Conservation (phyloP, 1,284 basidiomycete species). For the Chalciporus sp. region DNA sequence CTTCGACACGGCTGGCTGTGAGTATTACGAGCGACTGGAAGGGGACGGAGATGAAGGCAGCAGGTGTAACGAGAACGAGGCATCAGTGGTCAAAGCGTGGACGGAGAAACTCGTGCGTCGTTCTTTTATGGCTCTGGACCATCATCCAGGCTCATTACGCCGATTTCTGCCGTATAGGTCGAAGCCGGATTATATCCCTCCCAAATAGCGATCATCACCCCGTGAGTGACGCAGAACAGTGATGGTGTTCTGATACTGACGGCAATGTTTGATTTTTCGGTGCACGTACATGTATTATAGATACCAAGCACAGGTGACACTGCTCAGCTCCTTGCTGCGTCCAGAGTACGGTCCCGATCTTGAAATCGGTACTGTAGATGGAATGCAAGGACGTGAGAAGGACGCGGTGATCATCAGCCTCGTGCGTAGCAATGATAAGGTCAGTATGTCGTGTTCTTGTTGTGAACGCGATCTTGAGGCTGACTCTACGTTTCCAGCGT, state of each 20-base stretch:
- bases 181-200: constrained; percentile 65
- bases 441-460: constrained; percentile 23
- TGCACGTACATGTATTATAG: constrained; percentile 32
- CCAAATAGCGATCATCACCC: constrained; percentile 91
- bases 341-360: constrained; percentile 68
- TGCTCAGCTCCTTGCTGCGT: constrained; percentile 74
- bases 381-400: constrained; percentile 92
- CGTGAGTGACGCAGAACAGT: constrained; percentile 45
- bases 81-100: constrained; percentile 81
- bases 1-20: constrained; percentile 92
- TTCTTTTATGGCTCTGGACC: not conserved
- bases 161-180: constrained; percentile 49
- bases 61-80: constrained; percentile 93
- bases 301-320: constrained; percentile 90
- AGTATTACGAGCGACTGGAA: constrained; percentile 82
- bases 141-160: not conserved
- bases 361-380: constrained; percentile 91
- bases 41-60: constrained; percentile 80
- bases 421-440: constrained; percentile 85
- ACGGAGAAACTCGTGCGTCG: constrained; percentile 72
- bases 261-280: constrained; percentile 5
- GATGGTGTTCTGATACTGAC: not conserved
- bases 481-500: constrained; percentile 45
- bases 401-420: constrained; percentile 89
- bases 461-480: constrained; percentile 65